Conservation (phyloP, 1,284 basidiomycete genomes). For the Ceratobasidium sp. region DNA sequence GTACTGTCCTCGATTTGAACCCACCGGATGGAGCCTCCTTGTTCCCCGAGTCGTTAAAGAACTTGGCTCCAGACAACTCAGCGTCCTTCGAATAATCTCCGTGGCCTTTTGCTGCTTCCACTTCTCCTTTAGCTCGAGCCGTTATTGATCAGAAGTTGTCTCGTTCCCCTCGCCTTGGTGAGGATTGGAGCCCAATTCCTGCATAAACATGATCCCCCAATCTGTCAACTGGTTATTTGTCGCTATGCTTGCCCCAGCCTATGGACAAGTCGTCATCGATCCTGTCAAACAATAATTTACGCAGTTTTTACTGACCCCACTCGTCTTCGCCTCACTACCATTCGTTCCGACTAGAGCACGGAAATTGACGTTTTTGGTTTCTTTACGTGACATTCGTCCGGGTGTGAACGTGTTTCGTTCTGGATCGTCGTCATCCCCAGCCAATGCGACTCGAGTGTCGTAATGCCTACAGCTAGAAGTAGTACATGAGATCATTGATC, state of each 20-base stretch:
- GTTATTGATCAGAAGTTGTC: conserved; percentile 85
- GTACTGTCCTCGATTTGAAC: conserved; percentile 46
- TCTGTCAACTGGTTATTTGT: conserved; percentile 64
- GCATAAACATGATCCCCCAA: conserved; percentile 93
- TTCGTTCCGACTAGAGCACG: conserved; percentile 81
- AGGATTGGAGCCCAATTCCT: conserved; percentile 66
- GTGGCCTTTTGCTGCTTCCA: conserved; percentile 66
- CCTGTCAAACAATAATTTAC: conserved; percentile 68
- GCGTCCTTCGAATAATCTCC: conserved; percentile 47
- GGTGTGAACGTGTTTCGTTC: conserved; percentile 84
- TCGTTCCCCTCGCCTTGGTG: conserved; percentile 60
- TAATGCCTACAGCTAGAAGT: conserved; percentile 82
- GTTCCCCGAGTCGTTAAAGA: conserved; percentile 48
- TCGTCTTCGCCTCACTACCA: conserved; percentile 56
- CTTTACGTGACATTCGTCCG: conserved; percentile 75
- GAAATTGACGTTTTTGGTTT: conserved; percentile 90
- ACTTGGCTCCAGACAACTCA: conserved; percentile 41
- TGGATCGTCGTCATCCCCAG: conserved; percentile 98
- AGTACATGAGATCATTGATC: background rate
- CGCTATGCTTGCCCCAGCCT: conserved; percentile 71
- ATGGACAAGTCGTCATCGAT: conserved; percentile 62
- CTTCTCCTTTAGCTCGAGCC: conserved; percentile 87
- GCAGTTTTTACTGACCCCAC: conserved; percentile 61
- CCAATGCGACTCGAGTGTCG: conserved; percentile 96
- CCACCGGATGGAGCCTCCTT: conserved; percentile 43